These are phyloP conservation scores for Lachancea kluyveri DNA, from an alignment of 805 yeast genomes.

Conservation along the genomic window DNA sequence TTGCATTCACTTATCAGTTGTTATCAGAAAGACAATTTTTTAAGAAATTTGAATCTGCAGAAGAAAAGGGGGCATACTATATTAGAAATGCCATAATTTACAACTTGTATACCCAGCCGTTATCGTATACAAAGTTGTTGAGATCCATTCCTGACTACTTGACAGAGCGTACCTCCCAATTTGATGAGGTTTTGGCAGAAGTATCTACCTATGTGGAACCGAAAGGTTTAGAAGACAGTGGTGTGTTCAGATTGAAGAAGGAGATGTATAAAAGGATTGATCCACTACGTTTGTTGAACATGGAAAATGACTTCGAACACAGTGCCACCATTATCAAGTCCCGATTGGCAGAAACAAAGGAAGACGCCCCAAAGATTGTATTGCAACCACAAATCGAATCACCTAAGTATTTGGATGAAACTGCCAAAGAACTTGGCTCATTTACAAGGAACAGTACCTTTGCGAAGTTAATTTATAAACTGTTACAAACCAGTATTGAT, in stretches of 20 bases:
- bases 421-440: slow-evolving; percentile 40
- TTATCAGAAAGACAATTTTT: slow-evolving; percentile 65
- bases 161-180: slow-evolving; percentile 32
- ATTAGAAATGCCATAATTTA: slow-evolving; percentile 43
- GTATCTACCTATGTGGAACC: slow-evolving; percentile 60
- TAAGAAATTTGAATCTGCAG: slow-evolving; percentile 33
- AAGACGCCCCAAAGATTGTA: slow-evolving; percentile 38
- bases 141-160: slow-evolving; percentile 31
- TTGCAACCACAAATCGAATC: slow-evolving; percentile 40
- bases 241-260: slow-evolving; percentile 55
- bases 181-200: slow-evolving; percentile 50
- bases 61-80: slow-evolving; percentile 26
- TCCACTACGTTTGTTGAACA: slow-evolving; percentile 44
- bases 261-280: slow-evolving; percentile 43
- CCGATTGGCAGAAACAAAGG: slow-evolving; percentile 36
- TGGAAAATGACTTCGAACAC: slow-evolving; percentile 47
- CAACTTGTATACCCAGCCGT: slow-evolving; percentile 45
- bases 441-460: slow-evolving; percentile 48
- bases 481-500: slow-evolving; percentile 48
- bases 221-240: slow-evolving; percentile 58
- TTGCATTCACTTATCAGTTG: slow-evolving; percentile 62
- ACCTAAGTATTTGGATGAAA: slow-evolving; percentile 20
- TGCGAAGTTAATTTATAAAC: slow-evolving; percentile 51
- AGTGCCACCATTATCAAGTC: slow-evolving; percentile 42
- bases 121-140: slow-evolving; percentile 46